Evolutionary conservation across 495 filamentous ascomycete genomes (phyloP).

Genomic region (Daldinia vernicosa): DNA sequence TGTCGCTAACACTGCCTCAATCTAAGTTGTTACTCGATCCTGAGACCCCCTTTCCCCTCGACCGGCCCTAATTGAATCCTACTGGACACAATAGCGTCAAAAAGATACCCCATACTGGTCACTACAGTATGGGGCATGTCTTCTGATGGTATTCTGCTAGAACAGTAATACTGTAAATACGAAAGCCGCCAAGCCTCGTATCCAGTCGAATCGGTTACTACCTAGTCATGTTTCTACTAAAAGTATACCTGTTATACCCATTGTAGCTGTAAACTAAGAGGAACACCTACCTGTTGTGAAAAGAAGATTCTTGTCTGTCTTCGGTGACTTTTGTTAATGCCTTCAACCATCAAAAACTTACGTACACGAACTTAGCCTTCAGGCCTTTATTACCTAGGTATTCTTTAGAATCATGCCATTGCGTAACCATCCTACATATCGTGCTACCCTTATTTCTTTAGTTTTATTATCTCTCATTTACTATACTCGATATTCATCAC

Average conservation of each 20-base stretch:
- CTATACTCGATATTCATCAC: neutral
- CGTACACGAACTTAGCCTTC: neutral
- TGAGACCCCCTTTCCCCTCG: too few relatives aligned
- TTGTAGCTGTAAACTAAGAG: neutral
- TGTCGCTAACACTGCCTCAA: neutral
- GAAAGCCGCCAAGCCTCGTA: neutral
- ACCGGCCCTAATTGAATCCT: too few relatives aligned
- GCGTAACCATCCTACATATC: neutral
- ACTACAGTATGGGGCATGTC: too few relatives aligned
- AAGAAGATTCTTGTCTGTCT: neutral
- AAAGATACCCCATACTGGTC: too few relatives aligned
- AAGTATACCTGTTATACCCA: neutral
- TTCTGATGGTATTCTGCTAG: too few relatives aligned
- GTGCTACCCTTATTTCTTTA: neutral
- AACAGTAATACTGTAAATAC: too few relatives aligned
- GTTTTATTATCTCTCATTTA: neutral
- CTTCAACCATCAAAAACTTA: neutral
- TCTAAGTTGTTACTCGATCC: neutral
- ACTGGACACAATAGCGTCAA: too few relatives aligned
- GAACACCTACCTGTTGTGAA: too few relatives aligned
- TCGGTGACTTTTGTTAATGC: neutral
- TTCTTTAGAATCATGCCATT: neutral
- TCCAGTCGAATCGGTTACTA: neutral
- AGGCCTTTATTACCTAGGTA: neutral
- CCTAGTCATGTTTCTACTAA: neutral